A percentile compares a stretch with the other conserved stretches of the same genome.
Evolutionary conservation across 805 yeast genomes (phyloP).

Genomic region (Starmerella potacharoeniae): DNA sequence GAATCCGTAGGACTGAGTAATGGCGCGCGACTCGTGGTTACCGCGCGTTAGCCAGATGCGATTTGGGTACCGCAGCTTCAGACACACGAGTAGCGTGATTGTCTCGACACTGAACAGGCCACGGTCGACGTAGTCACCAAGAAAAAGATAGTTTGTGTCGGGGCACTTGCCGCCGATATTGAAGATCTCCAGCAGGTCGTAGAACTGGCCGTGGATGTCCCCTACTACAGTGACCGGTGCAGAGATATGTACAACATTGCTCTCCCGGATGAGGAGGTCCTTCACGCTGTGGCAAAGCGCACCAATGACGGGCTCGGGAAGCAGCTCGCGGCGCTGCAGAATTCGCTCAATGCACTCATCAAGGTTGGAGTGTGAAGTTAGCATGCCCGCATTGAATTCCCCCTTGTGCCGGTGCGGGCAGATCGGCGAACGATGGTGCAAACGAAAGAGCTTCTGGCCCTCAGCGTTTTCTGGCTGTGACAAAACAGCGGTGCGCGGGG

Average conservation of each 20-base stretch:
- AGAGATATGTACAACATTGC: slow-evolving; percentile 72
- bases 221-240: slow-evolving; percentile 95
- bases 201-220: slow-evolving; percentile 95
- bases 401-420: background rate
- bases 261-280: slow-evolving; percentile 64
- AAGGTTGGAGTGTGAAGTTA: slow-evolving; percentile 31
- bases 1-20: slow-evolving; percentile 94
- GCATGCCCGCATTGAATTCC: slow-evolving; percentile 5
- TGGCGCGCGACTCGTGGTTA: slow-evolving; percentile 92
- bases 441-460: background rate
- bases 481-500: too few relatives aligned
- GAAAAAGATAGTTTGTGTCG: slow-evolving; percentile 78
- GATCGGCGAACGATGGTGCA: background rate
- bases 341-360: slow-evolving; percentile 62
- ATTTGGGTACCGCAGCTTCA: slow-evolving; percentile 79
- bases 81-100: slow-evolving; percentile 64
- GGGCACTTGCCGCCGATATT: slow-evolving; percentile 90
- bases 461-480: too few relatives aligned
- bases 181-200: slow-evolving; percentile 84
- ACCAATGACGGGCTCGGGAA: slow-evolving; percentile 59
- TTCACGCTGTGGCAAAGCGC: slow-evolving; percentile 73
- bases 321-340: slow-evolving; percentile 44
- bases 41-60: slow-evolving; percentile 80
- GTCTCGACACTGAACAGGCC: slow-evolving; percentile 93
- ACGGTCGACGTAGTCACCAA: slow-evolving; percentile 94